Percentiles rank a stretch among this genome's conserved stretches.
These are phyloP conservation scores for Lecanoromycetidae sp. DNA, from an alignment of 2,329 filamentous ascomycete species.

Conservation along the genomic window DNA sequence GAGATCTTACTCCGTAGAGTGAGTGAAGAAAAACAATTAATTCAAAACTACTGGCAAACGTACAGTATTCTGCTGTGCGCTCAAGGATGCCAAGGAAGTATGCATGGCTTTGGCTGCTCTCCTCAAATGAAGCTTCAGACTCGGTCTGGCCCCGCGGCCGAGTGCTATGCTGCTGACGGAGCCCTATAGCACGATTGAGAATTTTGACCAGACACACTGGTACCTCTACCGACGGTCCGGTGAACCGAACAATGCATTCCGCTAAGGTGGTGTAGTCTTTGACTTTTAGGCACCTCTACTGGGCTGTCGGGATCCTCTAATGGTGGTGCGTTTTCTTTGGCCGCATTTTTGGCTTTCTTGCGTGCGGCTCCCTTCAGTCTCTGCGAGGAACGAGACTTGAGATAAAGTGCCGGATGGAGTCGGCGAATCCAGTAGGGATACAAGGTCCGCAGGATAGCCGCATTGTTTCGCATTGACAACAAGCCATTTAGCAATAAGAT, in stretches of 20 bases:
- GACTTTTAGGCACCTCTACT: constrained; percentile 6
- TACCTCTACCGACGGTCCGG: neutral
- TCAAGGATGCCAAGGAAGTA: constrained; percentile 13
- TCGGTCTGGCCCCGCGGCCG: neutral
- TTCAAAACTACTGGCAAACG: too few species aligned
- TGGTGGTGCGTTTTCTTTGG: neutral
- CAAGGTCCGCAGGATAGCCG: constrained; percentile 10
- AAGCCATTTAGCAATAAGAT: constrained; percentile 13
- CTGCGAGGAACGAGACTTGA: neutral
- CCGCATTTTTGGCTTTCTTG: constrained; percentile 8
- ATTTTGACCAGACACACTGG: neutral
- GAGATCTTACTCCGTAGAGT: too few species aligned
- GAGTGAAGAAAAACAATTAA: too few species aligned
- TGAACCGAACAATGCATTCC: constrained; percentile 5
- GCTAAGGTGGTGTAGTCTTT: constrained; percentile 11
- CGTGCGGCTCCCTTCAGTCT: constrained; percentile 12
- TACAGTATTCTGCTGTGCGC: too few species aligned
- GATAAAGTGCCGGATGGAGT: neutral
- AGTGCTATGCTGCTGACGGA: constrained; percentile 4
- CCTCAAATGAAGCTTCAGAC: neutral
- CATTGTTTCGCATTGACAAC: constrained; percentile 12
- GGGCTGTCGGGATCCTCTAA: neutral
- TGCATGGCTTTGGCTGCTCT: constrained; percentile 4
- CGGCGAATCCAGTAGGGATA: neutral
- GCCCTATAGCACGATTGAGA: constrained; percentile 9